Evolutionary conservation across 192 early-diverging fungal species (phyloP), one percentile per base, ranked within the genome.

Genomic region (Paraglomus occultum): DNA sequence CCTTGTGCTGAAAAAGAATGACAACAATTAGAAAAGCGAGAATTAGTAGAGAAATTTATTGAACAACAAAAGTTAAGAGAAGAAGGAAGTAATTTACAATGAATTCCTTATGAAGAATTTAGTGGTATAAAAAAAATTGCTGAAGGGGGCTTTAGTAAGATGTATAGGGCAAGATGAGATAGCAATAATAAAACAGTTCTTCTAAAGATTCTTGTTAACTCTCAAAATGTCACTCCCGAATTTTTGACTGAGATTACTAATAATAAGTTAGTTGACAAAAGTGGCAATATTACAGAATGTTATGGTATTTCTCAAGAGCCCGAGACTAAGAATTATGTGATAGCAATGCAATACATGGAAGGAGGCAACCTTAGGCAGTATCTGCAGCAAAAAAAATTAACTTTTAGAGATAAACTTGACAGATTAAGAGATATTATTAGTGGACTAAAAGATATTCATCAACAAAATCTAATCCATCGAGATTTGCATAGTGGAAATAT

Each of bases 1-100:
- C 59, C 59, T 43, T 61, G 59, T 61, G 59, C 59, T 42, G 59
- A 61, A 43, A 61, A 61, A 61, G 59, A 61, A 44, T 61, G 59
- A 61, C 8, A 61, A 61, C 1, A 61, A 6, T 40, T 40, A 61
- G 38, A 6, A 10, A 44, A 12, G 20, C 55, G 39, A 58, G 55
- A 58, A 58, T 10, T 58, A 17, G 55, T 58, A 2, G 39, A 58
- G n/a, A 58, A 58, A 38, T 58, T 58, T 58, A 58, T 23, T 17
- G 6, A 58, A 58, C 40, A 42, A 61, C 40, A 1, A 43, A 4
- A 2, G 6, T 44, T 2, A 10, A 61, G n/a, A 39, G 40, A 61
- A 12, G 59, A 39, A 43, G 59, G 18, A 43, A 42, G 45, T 6
- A 39, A 14, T 44, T n/a, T 61, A 39, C 7, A 61, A 43, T 61